Conservation (phyloP, 2,329 filamentous ascomycete species). For the Neophaeococcomyces mojaviensis region DNA sequence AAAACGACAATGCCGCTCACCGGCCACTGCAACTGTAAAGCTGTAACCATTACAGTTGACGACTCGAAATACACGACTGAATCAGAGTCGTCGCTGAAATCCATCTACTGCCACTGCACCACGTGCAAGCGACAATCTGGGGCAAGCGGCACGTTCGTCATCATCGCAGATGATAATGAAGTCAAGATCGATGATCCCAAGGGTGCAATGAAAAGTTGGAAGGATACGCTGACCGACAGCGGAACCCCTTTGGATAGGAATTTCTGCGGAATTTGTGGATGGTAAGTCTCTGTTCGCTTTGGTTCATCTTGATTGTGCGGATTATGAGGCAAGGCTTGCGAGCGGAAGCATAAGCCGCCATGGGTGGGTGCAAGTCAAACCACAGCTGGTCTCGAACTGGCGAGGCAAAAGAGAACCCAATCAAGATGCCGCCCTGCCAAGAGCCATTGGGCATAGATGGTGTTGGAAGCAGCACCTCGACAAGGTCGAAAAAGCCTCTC, state of each 20-base stretch:
- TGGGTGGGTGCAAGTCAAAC: no score
- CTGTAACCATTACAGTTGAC: constrained; percentile 11
- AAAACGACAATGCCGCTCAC: constrained; percentile 5
- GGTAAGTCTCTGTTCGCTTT: constrained; percentile 10
- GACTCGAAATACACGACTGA: not conserved
- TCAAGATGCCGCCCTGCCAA: no score
- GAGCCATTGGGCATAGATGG: no score
- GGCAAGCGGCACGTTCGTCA: constrained; percentile 11
- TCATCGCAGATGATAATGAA: constrained; percentile 7
- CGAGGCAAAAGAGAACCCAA: no score
- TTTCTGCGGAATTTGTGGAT: constrained; percentile 13
- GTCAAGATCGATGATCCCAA: constrained; percentile 10
- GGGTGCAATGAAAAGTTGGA: constrained; percentile 7
- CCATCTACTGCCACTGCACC: constrained; percentile 8
- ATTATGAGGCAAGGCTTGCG: not conserved
- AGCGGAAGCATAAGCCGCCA: no score
- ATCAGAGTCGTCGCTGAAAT: constrained; percentile 2
- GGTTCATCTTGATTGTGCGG: not conserved
- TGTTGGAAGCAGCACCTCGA: no score
- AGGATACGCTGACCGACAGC: constrained; percentile 11
- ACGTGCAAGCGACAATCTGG: constrained; percentile 13
- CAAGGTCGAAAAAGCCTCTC: no score
- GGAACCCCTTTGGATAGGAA: constrained; percentile 9
- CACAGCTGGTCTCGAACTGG: no score
- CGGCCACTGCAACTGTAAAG: constrained; percentile 15